A percentile compares a stretch with the other conserved stretches of the same genome.
Conservation (phyloP, 257 asterid genomes). For the Prunella vulgaris region DNA sequence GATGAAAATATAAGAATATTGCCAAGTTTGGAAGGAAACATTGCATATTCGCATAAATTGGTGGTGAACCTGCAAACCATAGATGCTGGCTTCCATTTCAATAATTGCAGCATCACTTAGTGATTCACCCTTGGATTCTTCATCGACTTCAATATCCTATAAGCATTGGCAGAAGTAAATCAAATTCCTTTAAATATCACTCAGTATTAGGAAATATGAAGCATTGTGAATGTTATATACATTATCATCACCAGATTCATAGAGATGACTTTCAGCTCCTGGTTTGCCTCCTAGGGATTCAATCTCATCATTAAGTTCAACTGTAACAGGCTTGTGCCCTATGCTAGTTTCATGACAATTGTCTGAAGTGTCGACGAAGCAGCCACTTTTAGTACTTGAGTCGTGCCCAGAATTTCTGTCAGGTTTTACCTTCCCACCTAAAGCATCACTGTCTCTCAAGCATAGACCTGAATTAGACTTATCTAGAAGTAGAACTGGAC, state of each 20-base stretch:
- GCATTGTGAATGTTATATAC: conserved; percentile 25
- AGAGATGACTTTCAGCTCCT: conserved; percentile 32
- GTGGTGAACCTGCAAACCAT: conserved; percentile 72
- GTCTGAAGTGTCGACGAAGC: conserved; percentile 24
- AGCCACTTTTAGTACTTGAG: conserved; percentile 20
- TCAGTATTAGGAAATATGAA: conserved; percentile 6
- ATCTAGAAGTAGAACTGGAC: conserved; percentile 21
- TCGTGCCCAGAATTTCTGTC: conserved; percentile 19
- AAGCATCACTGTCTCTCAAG: background rate
- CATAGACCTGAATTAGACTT: conserved; percentile 16
- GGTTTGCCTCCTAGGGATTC: conserved; percentile 44
- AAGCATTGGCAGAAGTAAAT: conserved; percentile 14
- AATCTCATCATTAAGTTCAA: conserved; percentile 37
- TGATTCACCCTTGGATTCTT: conserved; percentile 32
- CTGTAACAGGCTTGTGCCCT: conserved; percentile 27
- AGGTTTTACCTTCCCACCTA: background rate
- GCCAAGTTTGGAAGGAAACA: background rate
- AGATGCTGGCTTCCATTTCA: conserved; percentile 68
- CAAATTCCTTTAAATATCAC: background rate
- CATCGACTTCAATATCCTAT: conserved; percentile 45
- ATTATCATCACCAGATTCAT: conserved; percentile 44
- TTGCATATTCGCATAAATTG: conserved; percentile 11
- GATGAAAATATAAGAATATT: background rate
- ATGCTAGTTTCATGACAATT: conserved; percentile 13
- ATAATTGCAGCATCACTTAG: conserved; percentile 52